A percentile compares a stretch with the other conserved stretches of the same genome.
Evolutionary conservation across 2,329 filamentous ascomycete genomes (phyloP).

Genomic region (Blumeria hordei): DNA sequence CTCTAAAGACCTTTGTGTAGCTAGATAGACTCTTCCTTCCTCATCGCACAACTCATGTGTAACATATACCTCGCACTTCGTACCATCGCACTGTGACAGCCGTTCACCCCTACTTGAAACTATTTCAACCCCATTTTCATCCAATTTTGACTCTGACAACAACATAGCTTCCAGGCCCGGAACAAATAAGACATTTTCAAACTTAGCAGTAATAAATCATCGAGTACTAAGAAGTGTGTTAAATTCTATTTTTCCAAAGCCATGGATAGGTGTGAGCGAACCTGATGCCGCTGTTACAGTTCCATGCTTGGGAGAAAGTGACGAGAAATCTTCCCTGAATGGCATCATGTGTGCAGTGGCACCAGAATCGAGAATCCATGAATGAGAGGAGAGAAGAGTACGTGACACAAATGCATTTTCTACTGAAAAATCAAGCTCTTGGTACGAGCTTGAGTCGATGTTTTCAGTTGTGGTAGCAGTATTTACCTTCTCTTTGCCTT

Average conservation of each 20-base stretch:
- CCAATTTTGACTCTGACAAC: background rate
- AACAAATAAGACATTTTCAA: background rate
- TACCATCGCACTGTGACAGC: no score
- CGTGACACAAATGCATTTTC: background rate
- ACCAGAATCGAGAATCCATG: background rate
- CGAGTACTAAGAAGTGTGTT: background rate
- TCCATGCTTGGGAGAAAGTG: background rate
- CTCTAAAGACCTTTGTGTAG: no score
- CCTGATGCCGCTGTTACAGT: background rate
- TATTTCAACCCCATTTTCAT: background rate
- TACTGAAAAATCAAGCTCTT: background rate
- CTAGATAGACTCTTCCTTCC: no score
- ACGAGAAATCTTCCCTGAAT: background rate
- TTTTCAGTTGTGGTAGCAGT: no score
- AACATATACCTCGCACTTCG: no score
- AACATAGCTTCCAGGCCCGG: background rate
- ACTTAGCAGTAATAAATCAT: background rate
- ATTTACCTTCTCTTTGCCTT: no score
- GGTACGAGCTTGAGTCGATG: background rate
- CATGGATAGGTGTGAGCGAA: background rate
- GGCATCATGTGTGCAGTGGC: background rate
- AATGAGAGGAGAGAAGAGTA: background rate
- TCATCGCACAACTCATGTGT: no score
- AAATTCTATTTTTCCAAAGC: background rate
- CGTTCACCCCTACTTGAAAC: background rate